These are phyloP conservation scores for Cyberlindnera xylosilytica DNA, from an alignment of 805 yeast genomes.

Conservation along the genomic window DNA sequence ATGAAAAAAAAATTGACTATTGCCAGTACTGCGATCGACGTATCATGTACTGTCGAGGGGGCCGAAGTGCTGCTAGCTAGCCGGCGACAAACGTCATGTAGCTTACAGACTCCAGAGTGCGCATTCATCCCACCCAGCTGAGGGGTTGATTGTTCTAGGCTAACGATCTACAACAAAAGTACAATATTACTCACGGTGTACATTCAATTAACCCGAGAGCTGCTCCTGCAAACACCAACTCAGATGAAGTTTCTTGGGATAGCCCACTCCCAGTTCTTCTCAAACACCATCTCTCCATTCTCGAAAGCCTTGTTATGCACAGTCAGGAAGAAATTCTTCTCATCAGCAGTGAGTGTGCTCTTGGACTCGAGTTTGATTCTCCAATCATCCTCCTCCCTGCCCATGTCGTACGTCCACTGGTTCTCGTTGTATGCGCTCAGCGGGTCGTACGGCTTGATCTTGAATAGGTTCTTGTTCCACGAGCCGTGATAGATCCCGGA, in stretches of 20 bases:
- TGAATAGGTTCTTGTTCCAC: slow-evolving; percentile 38
- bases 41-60: too few species aligned
- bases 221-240: too few species aligned
- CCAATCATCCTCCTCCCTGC: slow-evolving; percentile 38
- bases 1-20: too few species aligned
- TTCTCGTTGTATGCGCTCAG: slow-evolving; percentile 37
- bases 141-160: too few species aligned
- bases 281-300: slow-evolving; percentile 29
- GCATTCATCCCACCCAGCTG: too few species aligned
- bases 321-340: slow-evolving; percentile 31
- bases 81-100: too few species aligned
- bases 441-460: slow-evolving; percentile 36
- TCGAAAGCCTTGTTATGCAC: slow-evolving; percentile 36
- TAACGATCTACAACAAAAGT: too few species aligned
- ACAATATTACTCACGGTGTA: too few species aligned
- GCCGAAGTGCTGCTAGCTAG: too few species aligned
- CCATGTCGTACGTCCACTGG: slow-evolving; percentile 39
- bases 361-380: slow-evolving; percentile 32
- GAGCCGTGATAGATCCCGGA: slow-evolving; percentile 40
- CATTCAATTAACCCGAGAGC: too few species aligned
- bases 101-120: too few species aligned
- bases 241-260: slow-evolving; percentile 32
- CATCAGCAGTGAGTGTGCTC: slow-evolving; percentile 33
- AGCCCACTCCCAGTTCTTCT: slow-evolving; percentile 33
- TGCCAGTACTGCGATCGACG: too few species aligned